Conservation (phyloP, 1,139 yeast genomes). For the Kurtzmaniella natalensis region DNA sequence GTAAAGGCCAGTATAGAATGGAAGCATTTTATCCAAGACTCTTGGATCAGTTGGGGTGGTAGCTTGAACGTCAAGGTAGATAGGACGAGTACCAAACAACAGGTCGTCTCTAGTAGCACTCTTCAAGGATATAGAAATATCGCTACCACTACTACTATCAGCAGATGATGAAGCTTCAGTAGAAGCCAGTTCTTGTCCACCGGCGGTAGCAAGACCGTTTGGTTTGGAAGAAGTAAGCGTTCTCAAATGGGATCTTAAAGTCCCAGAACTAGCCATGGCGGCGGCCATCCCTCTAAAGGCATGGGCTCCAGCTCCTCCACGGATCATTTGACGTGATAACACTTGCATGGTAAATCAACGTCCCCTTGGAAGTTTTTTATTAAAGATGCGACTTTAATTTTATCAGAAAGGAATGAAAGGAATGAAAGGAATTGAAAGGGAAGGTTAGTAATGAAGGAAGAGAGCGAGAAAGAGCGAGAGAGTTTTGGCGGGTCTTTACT, state of each 20-base stretch:
- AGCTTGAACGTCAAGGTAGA: slow-evolving; percentile 93
- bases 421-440: no score
- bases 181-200: slow-evolving; percentile 19
- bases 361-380: no score
- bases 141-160: no score
- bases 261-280: not conserved
- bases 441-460: no score
- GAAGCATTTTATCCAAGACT: slow-evolving; percentile 90
- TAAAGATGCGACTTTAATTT: no score
- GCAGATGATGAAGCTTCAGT: slow-evolving; percentile 44
- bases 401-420: no score
- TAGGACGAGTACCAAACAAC: slow-evolving; percentile 70
- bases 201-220: slow-evolving; percentile 5
- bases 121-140: slow-evolving; percentile 27
- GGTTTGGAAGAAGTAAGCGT: slow-evolving; percentile 1
- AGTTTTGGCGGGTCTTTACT: no score
- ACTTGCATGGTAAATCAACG: no score
- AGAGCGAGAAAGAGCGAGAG: no score
- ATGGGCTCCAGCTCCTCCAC: not conserved
- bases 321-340: not conserved
- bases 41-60: slow-evolving; percentile 98
- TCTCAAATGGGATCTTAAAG: slow-evolving; percentile 1
- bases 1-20: slow-evolving; percentile 86
- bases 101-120: slow-evolving; percentile 45
- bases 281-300: not conserved